phyloP scores from a whole-genome alignment of 345 rosid genomes.

The Populus nigra region DNA sequence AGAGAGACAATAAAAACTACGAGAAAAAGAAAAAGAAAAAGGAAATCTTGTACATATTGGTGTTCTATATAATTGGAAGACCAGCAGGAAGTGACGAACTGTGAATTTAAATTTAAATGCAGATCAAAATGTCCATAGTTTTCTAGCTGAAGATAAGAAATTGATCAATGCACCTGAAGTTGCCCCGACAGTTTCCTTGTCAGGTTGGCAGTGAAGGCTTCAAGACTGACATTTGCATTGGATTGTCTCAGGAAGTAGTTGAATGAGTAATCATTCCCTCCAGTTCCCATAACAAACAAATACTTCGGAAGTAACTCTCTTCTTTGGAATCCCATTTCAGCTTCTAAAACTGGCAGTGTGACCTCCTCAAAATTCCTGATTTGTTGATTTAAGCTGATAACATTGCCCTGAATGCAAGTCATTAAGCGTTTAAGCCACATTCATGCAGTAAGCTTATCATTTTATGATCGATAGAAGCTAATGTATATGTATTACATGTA shows the following conservation, averaged over 20 bases:
- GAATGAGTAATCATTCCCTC: constrained; percentile 66
- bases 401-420: constrained; percentile 37
- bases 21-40: too few species aligned
- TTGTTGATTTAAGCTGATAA: constrained; percentile 48
- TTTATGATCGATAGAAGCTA: background rate
- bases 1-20: too few species aligned
- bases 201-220: constrained; percentile 47
- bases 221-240: constrained; percentile 21
- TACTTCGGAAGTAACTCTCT: constrained; percentile 24
- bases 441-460: too few species aligned
- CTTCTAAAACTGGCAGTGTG: constrained; percentile 39
- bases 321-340: constrained; percentile 13
- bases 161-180: constrained; percentile 37
- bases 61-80: too few species aligned
- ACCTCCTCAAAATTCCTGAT: constrained; percentile 42
- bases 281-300: constrained; percentile 51
- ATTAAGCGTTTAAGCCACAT: too few species aligned
- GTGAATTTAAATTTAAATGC: background rate
- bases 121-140: background rate
- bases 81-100: background rate
- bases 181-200: constrained; percentile 34
- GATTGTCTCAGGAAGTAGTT: constrained; percentile 43
- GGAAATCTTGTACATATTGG: too few species aligned
- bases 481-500: background rate
- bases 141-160: background rate